Evolutionary conservation across 805 yeast species (phyloP), one percentile per base, ranked within the genome.

Genomic region (Candida caryicola): DNA sequence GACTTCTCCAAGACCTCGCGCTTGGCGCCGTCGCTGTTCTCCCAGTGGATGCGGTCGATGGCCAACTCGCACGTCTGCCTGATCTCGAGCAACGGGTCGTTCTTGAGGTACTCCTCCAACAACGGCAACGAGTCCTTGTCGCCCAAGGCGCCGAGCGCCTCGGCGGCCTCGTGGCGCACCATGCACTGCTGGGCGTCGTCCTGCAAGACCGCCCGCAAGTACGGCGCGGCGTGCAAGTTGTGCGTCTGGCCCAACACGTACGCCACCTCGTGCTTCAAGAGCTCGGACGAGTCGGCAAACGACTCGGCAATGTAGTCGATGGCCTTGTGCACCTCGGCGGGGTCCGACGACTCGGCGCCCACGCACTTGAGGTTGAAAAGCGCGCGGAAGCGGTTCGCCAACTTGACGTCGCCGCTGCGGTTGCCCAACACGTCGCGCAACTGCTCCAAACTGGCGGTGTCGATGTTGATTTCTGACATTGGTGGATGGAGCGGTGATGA

Each of bases 111-210:
- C 37, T 80, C 67, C 45, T 76, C 65, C 50, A 93, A 75, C 33
- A 89, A 59, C 1, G 70, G 76, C 39, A 93, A 61, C 10, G 95
- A 84, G 4, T 77, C 82, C 29, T 65, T 62, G 61, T 89, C 95
- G 33, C 95, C 95, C 36, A 93, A 71, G 31, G 99, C 99, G 45
- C 99, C 99, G 39, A 93, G 73, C 30, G 98, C 99, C 66, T 93
- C 99, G 5, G 99, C 99, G 13, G 99, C 99, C 64, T 93, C 99
- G 62, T 93, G 99, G 63, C 99, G 84, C 26, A 93, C 99, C 98
- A 93, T 93, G 44, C 85, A 73, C 58, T 85, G 93, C 69, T 91
- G 98, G 12, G 69, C 49, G 17, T 59, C 55, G 59, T 82, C 81
- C 34, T 66, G 64, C 52, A 93, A 73, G 16, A 88, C 95, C 5